phyloP scores from a whole-genome alignment of 2,329 filamentous ascomycete genomes.

The Fonsecaea pugnacius region DNA sequence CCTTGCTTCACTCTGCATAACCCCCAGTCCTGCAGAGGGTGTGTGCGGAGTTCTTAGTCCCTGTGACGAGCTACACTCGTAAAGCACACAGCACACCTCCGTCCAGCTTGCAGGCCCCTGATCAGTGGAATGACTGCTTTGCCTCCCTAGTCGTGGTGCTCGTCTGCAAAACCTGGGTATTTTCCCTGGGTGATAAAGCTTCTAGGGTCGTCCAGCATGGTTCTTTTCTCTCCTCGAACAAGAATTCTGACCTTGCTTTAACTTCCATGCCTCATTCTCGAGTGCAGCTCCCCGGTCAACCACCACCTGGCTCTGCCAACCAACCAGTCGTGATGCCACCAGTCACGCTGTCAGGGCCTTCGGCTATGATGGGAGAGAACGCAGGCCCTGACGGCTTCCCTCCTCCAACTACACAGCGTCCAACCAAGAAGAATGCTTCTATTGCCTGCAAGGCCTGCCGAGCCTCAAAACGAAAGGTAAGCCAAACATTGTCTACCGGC shows the following conservation, averaged over 20 bases:
- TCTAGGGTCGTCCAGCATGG: not conserved
- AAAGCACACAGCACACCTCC: not conserved
- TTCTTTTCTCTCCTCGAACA: not conserved
- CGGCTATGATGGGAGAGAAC: not conserved
- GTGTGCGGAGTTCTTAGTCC: not conserved
- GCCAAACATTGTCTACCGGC: not conserved
- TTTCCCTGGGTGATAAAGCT: not conserved
- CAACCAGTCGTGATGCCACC: not conserved
- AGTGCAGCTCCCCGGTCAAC: not conserved
- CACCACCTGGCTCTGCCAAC: not conserved
- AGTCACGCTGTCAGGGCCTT: not conserved
- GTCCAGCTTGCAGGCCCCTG: not conserved
- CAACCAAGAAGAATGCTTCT: constrained; percentile 21
- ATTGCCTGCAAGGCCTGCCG: constrained; percentile 26
- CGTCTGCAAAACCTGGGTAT: not conserved
- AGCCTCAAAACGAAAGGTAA: constrained; percentile 27
- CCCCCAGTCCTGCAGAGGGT: not conserved
- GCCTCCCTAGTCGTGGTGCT: not conserved
- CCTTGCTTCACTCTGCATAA: not conserved
- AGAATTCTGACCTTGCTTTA: not conserved
- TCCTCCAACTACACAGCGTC: not conserved
- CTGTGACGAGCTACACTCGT: not conserved
- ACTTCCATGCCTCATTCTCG: not conserved
- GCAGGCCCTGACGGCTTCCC: not conserved
- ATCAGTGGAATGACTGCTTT: not conserved